Base-by-base conservation (phyloP, 257 asterid genomes). In the Solanum piurae region DNA sequence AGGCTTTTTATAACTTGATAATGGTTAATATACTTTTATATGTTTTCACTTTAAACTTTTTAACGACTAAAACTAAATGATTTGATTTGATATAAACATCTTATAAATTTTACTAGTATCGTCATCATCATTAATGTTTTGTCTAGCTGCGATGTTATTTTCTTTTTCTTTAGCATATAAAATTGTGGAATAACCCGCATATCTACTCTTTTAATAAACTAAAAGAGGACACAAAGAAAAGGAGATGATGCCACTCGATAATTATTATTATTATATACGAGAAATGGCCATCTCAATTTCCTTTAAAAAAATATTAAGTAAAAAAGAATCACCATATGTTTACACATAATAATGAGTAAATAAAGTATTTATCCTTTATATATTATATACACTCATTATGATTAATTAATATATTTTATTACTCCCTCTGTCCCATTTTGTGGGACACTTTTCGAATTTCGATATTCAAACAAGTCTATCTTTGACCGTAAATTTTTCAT, bases 101-200 rank as follows among this genome's bases (percentile, higher is more conserved):
- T 9, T 0, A 4, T 23, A 62, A n/a, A 9, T 4, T 62, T 68
- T 27, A 13, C 0, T 14, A 27, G 5, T 74, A 37, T 1, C 0
- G 5, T 5, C 83, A 5, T 36, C 18, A 1, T 74, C 38, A 33
- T 34, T 73, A 4, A 73, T 14, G 1, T 73, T 66, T 9, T 34
- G 42, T 74, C 29, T 18, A 18, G 49, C 44, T 7, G 42, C 13
- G 21, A 18, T 36, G 82, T 74, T 73, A 36, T 36, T 74, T 21
- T 23, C 83, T 23, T 38, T 12, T 75, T 37, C 83, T 12, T 38
- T 38, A 23, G 9, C 29, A 75, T 23, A 13, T 27, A 68, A 52
- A 52, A 68, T 68, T 27, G 36, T 68, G 21, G 83, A 12, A 10
- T 73, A 36, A 25, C 29, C 1, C 31, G 11, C 23, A 0, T 40